Evolutionary conservation across 257 asterid genomes (phyloP), one percentile per base, ranked within the genome.

Genomic region (Prunella vulgaris): DNA sequence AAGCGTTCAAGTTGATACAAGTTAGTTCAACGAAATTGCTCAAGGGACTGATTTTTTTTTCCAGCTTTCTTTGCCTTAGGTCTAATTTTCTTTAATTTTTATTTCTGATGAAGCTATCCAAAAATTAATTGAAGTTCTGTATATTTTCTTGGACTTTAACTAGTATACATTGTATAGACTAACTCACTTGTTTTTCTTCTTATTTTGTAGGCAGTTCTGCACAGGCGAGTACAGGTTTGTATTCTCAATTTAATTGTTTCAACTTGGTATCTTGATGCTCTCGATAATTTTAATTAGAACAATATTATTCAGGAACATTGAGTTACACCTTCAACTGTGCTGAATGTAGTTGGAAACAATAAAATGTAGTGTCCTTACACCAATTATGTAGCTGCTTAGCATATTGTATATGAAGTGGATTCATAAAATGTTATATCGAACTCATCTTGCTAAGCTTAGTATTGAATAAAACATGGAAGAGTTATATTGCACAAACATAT

Each of bases 161-260:
- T 37, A 68, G 71, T 30, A 20, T 51, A 8, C 14, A 15, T 27
- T 51, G 53, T 46, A 15, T 64, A 44, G 52, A 24, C 3, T 66
- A 35, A 58, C 72, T 37, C 10, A 27, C 20, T 63, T 44, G 65
- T 33, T 21, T 24, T 52, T 51, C 73, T 56, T 61, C 12, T 63
- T 25, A 52, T 67, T 78, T 59, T 61, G 53, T 76, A 90, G 96
- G 86, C 98, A 90, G 74, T 86, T 93, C 64, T 90, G 97, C 87
- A 90, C 96, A 0, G 96, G 98, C 20, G 97, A 90, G 76, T 83
- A 84, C 79, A 90, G 97, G 98, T 88, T 2, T 66, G 80, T 79
- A 7, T 22, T 67, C 28, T 30, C 12, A 21, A 54, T 59, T 22
- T 56, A 30, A 58, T 24, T 20, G 33, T 64, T 75, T 20, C 10